These are phyloP conservation scores for Cutaneotrichosporon sp. DNA, from an alignment of 1,284 basidiomycete species.

Conservation along the genomic window DNA sequence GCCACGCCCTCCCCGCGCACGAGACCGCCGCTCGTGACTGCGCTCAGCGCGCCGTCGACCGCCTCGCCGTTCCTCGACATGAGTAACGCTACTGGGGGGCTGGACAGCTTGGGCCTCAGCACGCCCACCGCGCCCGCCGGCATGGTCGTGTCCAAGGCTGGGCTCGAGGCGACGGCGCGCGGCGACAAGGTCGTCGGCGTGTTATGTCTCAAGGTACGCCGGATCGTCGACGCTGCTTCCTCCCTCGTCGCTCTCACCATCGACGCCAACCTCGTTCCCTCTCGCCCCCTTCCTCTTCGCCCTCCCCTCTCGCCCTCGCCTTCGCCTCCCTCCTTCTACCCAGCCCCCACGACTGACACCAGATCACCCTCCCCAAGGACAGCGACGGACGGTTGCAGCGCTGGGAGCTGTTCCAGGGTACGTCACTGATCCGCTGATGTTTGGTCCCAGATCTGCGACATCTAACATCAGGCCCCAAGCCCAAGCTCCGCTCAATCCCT, in stretches of 20 bases:
- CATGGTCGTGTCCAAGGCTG: constrained; percentile 40
- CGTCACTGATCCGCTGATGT: constrained; percentile 12
- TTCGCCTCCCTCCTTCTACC: not conserved
- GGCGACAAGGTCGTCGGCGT: constrained; percentile 31
- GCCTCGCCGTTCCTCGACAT: not conserved
- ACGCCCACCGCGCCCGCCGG: constrained; percentile 26
- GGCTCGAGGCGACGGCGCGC: constrained; percentile 34
- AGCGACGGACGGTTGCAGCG: constrained; percentile 25
- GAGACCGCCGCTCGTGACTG: not conserved
- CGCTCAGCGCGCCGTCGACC: not conserved
- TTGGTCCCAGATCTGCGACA: not conserved
- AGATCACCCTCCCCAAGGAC: constrained; percentile 40
- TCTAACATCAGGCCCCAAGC: constrained; percentile 18
- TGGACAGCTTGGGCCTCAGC: not conserved
- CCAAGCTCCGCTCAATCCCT: constrained; percentile 34
- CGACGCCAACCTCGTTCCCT: no score
- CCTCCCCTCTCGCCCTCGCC: not conserved
- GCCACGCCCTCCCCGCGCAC: not conserved
- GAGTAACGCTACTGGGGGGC: not conserved
- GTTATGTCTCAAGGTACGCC: constrained; percentile 45
- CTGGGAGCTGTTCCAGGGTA: constrained; percentile 41
- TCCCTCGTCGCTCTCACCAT: no score
- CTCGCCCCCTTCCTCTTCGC: no score
- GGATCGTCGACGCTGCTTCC: no score
- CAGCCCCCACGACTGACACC: constrained; percentile 2